Base-by-base conservation (phyloP, 768 basidiomycete species). In the Boletus reticulatus region DNA sequence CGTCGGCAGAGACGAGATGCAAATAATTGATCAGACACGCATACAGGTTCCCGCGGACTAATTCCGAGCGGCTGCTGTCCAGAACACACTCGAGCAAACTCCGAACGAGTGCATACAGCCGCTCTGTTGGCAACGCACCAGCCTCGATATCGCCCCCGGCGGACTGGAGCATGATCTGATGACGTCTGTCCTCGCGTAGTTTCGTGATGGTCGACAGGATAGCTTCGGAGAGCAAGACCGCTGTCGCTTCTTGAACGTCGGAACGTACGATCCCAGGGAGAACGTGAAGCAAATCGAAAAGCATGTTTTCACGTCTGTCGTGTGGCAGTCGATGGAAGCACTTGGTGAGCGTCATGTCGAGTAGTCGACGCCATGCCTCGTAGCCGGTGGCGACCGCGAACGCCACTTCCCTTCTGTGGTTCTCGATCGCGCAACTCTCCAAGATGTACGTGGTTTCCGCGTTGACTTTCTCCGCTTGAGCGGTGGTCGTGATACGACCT, bases 1-100 rank as follows among this genome's bases (percentile, higher is more conserved):
- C 67, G 43, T 66, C 62, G 29, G 59, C 43, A 20, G 67, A 70
- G 16, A 73, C 62, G n/a, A 96, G 80, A 65, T 94, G 88, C 41
- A 96, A 74, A 66, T 93, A 95, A 71, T 96, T 96, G 73, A 92
- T 84, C 54, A 98, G 76, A 6, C 91, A 78, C 4, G 93, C 92
- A 69, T 96, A 98, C n/a, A 98, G 77, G 67, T 98, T 98, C 8
- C 96, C 96, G 24, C 95, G 87, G 17, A 94, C 88, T 48, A 92
- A 78, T 66, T 96, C 93, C 27, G 88, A 81, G 13, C 85, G 87
- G 56, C 88, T 90, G 56, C 81, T 87, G 57, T 89, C 85, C 54
- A 88, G 65, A 52, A 94, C 81, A 46, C 86, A 88, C 50, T 92
- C 85, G 50, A 97, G 69, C 29, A 93, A 76, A 59, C 78, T 83